Evolutionary conservation across 2,329 filamentous ascomycete species (phyloP), one percentile per base, ranked within the genome.

Genomic region (Proliferodiscus dingleyae): DNA sequence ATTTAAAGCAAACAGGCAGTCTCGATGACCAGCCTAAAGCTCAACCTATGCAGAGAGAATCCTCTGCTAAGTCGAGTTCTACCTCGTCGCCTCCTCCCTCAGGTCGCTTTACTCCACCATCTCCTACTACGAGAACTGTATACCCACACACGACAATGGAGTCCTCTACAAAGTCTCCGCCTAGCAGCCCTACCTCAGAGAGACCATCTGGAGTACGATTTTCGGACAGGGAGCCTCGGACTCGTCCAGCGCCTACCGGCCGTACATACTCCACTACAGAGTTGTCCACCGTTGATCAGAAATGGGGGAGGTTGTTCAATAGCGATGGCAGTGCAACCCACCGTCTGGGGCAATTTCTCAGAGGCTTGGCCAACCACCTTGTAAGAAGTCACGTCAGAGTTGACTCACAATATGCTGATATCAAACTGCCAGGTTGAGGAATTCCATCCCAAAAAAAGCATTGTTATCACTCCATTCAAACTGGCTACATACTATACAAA

Each of bases 221-320:
- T 30, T 55, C 56, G 13, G 53, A 59, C 41, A 51, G 52, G 10
- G 47, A 50, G 29, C 41, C 45, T 10, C 45, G 36, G 34, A 22
- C 46, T 29, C 51, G 56, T 22, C 54, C 58, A 41, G 24, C 46
- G 4, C 33, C 37, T n/a, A 34, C 41, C 18, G 29, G 37, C 28
- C 47, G 58, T 18, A 58, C 55, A 48, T 61, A 48, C 38, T 61
- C 60, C 6, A 57, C 46, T 2, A 58, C 66, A 24, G 77, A 80
- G 48, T 62, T 74, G 50, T 81, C 77, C 1, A 76, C 77, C 2
- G 65, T 85, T 22, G 86, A 90, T 61, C 78, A 77, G 60, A 82
- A 83, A 60, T 95, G 89, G 89, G 85, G 87, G 5, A 72, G 72
- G 8, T 64, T 95, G 2, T 94, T 94, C 60, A 80, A 85, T 37